A percentile compares a stretch with the other conserved stretches of the same genome.
Conservation (phyloP, 352 stramenopile species). For the Detonula confervacea region DNA sequence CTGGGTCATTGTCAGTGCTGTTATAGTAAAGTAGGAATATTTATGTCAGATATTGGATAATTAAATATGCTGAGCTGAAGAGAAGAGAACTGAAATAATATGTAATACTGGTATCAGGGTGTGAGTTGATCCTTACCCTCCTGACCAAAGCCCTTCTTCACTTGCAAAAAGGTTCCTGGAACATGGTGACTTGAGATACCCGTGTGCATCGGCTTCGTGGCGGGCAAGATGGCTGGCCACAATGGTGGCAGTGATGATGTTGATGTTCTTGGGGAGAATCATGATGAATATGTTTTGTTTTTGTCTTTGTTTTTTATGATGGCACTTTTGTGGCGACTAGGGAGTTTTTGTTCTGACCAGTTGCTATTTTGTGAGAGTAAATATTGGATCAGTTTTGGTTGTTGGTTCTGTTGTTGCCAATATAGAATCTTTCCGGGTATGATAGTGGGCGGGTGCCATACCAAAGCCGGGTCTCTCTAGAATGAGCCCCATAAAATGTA, state of each 20-base stretch:
- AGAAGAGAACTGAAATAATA: background rate
- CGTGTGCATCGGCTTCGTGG: conserved; percentile 31
- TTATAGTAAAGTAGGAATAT: conserved; percentile 3
- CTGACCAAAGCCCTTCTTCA: conserved; percentile 43
- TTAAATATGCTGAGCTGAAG: background rate
- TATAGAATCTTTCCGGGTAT: no score
- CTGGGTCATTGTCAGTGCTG: conserved; percentile 26
- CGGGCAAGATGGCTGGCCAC: conserved; percentile 9
- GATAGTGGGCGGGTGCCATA: no score
- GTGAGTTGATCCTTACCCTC: conserved; percentile 16
- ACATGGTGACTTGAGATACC: conserved; percentile 57
- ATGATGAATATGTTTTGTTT: background rate
- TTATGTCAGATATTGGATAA: background rate
- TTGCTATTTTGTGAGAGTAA: no score
- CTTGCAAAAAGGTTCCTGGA: conserved; percentile 56
- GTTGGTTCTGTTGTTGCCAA: no score
- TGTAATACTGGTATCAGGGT: background rate
- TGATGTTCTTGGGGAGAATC: conserved; percentile 20
- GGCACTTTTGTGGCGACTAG: no score
- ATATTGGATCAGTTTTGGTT: no score
- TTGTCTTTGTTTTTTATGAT: conserved; percentile 12
- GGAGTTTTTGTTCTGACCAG: no score
- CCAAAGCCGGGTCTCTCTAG: no score
- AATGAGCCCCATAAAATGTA: no score
- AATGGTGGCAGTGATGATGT: conserved; percentile 28